A percentile compares a stretch with the other conserved stretches of the same genome.
Conservation (phyloP, 108 stramenopile genomes). For the Cyclotella choctawhatcheeana region DNA sequence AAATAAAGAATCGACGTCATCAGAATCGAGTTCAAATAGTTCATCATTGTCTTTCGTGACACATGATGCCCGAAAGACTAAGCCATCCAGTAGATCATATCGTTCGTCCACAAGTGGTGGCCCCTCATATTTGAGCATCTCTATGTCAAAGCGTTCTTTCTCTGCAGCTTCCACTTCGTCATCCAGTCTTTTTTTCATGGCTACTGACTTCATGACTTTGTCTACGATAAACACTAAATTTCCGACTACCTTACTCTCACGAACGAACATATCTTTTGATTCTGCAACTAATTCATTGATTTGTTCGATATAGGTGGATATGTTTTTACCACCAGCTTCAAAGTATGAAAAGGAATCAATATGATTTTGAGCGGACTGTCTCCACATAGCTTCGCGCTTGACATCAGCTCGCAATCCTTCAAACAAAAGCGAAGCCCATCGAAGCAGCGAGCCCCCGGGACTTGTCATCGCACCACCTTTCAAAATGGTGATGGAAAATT, state of each 20-base stretch:
- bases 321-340: constrained; percentile 15
- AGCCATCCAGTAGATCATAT: constrained; percentile 57
- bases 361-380: constrained; percentile 19
- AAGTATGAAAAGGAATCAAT: constrained; percentile 14
- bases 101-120: constrained; percentile 49
- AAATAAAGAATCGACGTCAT: constrained; percentile 24
- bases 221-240: constrained; percentile 18
- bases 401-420: constrained; percentile 68
- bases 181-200: constrained; percentile 31
- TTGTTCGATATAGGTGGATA: constrained; percentile 33
- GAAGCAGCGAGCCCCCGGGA: constrained; percentile 61
- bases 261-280: constrained; percentile 54
- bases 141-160: constrained; percentile 16
- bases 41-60: constrained; percentile 10
- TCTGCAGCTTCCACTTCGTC: constrained; percentile 11
- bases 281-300: constrained; percentile 49
- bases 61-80: constrained; percentile 44
- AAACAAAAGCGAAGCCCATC: constrained; percentile 77
- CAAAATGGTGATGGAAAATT: constrained; percentile 54
- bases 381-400: constrained; percentile 50
- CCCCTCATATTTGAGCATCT: constrained; percentile 19
- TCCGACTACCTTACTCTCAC: constrained; percentile 42
- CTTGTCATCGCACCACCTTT: constrained; percentile 68
- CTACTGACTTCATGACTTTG: constrained; percentile 23
- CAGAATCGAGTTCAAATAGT: neutral